These are phyloP conservation scores for Trichocomaceae sp. DNA, from an alignment of 2,329 filamentous ascomycete species.

Conservation along the genomic window DNA sequence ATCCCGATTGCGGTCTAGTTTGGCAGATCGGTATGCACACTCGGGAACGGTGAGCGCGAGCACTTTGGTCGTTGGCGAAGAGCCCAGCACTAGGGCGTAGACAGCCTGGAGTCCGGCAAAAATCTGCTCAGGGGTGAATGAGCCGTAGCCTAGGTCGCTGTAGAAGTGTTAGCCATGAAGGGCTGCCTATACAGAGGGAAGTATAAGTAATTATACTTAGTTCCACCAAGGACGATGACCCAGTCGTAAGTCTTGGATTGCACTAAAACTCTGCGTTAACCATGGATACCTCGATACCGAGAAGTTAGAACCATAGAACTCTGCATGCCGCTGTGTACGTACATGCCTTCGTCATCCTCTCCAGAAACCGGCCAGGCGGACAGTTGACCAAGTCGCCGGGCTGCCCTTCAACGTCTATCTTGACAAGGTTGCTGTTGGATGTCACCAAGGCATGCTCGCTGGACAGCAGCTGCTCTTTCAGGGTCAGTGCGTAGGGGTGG, in stretches of 20 bases:
- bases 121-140: conserved; percentile 35
- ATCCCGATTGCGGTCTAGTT: conserved; percentile 33
- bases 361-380: conserved; percentile 24
- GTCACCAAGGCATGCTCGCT: neutral
- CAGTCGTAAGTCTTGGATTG: conserved; percentile 46
- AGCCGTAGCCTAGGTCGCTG: conserved; percentile 44
- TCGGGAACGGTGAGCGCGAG: conserved; percentile 60
- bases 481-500: conserved; percentile 50
- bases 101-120: conserved; percentile 44
- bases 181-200: too few species aligned
- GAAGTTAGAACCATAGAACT: neutral
- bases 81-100: conserved; percentile 47
- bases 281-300: neutral
- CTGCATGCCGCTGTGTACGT: neutral
- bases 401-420: conserved; percentile 43
- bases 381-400: conserved; percentile 47
- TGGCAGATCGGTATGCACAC: conserved; percentile 26
- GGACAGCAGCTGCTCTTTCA: conserved; percentile 44
- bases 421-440: conserved; percentile 28
- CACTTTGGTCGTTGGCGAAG: conserved; percentile 46
- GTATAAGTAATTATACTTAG: conserved; percentile 39
- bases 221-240: conserved; percentile 58
- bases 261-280: neutral
- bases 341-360: conserved; percentile 26
- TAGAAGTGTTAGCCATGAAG: neutral